A percentile compares a stretch with the other conserved stretches of the same genome.
phyloP scores from a whole-genome alignment of 768 basidiomycete species.

The Leccinum subgranulosum region DNA sequence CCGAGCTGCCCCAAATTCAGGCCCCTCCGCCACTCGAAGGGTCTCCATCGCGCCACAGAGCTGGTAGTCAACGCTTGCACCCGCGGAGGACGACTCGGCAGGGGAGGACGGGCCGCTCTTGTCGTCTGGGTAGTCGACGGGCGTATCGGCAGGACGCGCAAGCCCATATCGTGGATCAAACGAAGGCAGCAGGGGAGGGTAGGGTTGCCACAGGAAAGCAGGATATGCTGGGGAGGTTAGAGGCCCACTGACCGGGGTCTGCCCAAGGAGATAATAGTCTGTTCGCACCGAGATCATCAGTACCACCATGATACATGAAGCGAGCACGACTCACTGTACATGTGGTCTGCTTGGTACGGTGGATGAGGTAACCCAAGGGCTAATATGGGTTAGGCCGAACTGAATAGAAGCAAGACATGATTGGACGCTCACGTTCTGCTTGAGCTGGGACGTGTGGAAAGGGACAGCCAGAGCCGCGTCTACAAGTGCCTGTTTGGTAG shows the following conservation, averaged over 20 bases:
- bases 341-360: slow-evolving; percentile 13
- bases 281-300: slow-evolving; percentile 6
- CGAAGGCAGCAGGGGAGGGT: slow-evolving; percentile 21
- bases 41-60: slow-evolving; percentile 6
- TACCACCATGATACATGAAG: neutral
- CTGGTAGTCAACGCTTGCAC: slow-evolving; percentile 11
- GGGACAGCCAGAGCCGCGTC: slow-evolving; percentile 25
- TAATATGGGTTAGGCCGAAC: slow-evolving; percentile 12
- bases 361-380: slow-evolving; percentile 9
- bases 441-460: slow-evolving; percentile 21
- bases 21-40: neutral
- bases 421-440: slow-evolving; percentile 14
- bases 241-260: slow-evolving; percentile 21
- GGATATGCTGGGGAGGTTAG: slow-evolving; percentile 13
- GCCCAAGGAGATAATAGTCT: slow-evolving; percentile 18
- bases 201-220: slow-evolving; percentile 29
- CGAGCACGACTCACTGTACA: slow-evolving; percentile 16
- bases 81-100: slow-evolving; percentile 16
- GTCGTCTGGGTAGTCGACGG: slow-evolving; percentile 22
- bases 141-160: slow-evolving; percentile 5
- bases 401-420: neutral
- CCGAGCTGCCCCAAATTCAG: neutral
- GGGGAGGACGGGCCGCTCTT: slow-evolving; percentile 27
- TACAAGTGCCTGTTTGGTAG: slow-evolving; percentile 24
- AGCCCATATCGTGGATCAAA: slow-evolving; percentile 16